Evolutionary conservation across 768 basidiomycete genomes (phyloP), one percentile per base, ranked within the genome.

Genomic region (Auricularia sp.): DNA sequence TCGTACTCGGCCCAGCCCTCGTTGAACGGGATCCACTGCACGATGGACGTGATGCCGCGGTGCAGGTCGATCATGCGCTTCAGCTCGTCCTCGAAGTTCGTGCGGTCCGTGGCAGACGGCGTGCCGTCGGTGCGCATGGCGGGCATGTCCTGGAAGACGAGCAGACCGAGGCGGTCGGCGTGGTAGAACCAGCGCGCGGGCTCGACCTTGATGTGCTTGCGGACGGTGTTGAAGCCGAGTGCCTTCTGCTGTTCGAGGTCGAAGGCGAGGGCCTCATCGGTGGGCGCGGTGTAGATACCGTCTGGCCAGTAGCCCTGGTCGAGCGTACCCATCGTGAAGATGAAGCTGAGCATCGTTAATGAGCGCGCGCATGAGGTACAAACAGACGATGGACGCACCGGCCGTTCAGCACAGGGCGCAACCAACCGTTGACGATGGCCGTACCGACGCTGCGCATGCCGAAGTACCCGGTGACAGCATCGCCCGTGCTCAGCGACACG

Each of bases 181-280:
- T 59, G 56, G 56, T 59, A 59, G 56, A 59, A 59, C 56, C 56
- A 59, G 56, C 56, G 56, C 56, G 56, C 56, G 12, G 56, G 56
- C 56, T 59, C 56, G 56, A 59, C 56, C 56, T 59, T 59, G 56
- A 59, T 59, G 56, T 59, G 56, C 56, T 59, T 59, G 56, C 56
- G 56, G 34, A 59, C 56, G 29, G 34, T 35, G 56, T 59, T 59
- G 34, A 59, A 59, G 29, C 56, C 56, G 18, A 59, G 56, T 1
- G 56, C 56, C 34, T 59, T 59, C 56, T 59, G 56, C 16, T 23
- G 56, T 6, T 59, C 56, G 56, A 59, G 56, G 11, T 59, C 56
- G 34, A 59, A 59, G 56, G 23, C 4, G 10, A 59, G 56, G 7
- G 29, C 56, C 8, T 21, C 56, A 33, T 59, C 56, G 23, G 56